Conservation (phyloP, 2,329 filamentous ascomycete genomes). For the Pseudogymnoascus sp. region DNA sequence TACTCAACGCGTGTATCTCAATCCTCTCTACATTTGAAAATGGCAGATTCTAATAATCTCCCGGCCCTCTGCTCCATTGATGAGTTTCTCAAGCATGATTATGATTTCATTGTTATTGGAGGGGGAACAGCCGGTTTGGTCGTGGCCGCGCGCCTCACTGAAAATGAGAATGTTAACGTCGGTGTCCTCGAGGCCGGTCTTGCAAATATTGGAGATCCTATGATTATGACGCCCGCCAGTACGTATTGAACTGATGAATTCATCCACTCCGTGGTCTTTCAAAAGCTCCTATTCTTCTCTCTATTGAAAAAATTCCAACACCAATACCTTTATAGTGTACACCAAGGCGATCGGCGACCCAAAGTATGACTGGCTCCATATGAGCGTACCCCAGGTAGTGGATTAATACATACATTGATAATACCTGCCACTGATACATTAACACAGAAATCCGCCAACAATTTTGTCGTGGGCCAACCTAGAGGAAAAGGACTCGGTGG, state of each 20-base stretch:
- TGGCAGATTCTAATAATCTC: not conserved
- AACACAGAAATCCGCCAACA: not conserved
- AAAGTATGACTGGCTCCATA: slow-evolving; percentile 15
- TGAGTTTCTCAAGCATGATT: slow-evolving; percentile 17
- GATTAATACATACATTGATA: not conserved
- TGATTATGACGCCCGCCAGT: slow-evolving; percentile 29
- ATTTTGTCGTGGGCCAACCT: slow-evolving; percentile 12
- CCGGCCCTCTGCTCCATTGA: slow-evolving; percentile 10
- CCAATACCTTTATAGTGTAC: not conserved
- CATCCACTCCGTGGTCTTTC: not conserved
- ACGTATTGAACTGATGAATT: not conserved
- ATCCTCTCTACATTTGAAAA: not conserved
- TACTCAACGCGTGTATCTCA: not conserved
- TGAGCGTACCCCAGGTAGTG: slow-evolving; percentile 13
- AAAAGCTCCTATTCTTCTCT: not conserved
- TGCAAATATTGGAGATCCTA: slow-evolving; percentile 29
- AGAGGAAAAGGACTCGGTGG: slow-evolving; percentile 31
- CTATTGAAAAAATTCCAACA: not conserved
- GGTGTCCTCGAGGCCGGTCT: slow-evolving; percentile 34
- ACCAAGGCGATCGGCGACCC: slow-evolving; percentile 10
- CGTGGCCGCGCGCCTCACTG: slow-evolving; percentile 33
- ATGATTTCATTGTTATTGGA: slow-evolving; percentile 36
- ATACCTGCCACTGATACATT: not conserved
- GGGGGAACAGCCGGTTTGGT: slow-evolving; percentile 37
- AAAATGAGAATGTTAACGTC: slow-evolving; percentile 30